Percentiles rank a stretch among this genome's conserved stretches.
Conservation (phyloP, 345 rosid species). For the Lepidium didymum region DNA sequence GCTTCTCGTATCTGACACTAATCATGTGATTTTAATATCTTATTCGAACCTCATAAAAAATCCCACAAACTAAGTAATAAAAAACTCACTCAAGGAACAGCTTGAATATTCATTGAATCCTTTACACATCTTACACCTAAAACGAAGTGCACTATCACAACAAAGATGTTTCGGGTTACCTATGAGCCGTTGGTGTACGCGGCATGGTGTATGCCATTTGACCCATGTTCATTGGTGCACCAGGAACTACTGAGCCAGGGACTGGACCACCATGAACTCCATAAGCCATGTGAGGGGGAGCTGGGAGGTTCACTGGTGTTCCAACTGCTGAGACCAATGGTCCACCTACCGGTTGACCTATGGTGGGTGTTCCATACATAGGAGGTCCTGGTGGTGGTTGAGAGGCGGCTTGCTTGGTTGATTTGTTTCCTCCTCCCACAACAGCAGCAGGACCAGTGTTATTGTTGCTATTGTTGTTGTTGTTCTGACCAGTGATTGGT, state of each 20-base stretch:
- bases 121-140: conserved; percentile 43
- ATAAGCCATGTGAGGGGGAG: conserved; percentile 63
- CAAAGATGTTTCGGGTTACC: conserved; percentile 34
- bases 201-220: conserved; percentile 71
- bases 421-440: conserved; percentile 43
- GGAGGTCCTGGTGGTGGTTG: conserved; percentile 48
- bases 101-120: conserved; percentile 30
- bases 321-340: conserved; percentile 88
- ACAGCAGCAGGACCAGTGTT: conserved; percentile 27
- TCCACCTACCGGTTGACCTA: conserved; percentile 81
- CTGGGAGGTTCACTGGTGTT: conserved; percentile 78
- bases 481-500: conserved; percentile 89
- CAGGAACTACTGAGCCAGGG: conserved; percentile 61
- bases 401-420: conserved; percentile 47
- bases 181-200: conserved; percentile 54
- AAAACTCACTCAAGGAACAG: conserved; percentile 23
- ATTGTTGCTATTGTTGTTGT: conserved; percentile 12
- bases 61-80: conserved; percentile 20
- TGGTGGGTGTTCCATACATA: conserved; percentile 56
- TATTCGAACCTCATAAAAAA: conserved; percentile 8
- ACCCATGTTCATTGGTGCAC: conserved; percentile 71
- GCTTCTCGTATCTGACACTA: conserved; percentile 17
- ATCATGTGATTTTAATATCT: conserved; percentile 20
- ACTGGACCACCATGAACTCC: conserved; percentile 71
- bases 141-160: conserved; percentile 19